Base-by-base conservation (phyloP, 805 yeast genomes). In the Saccharomycodes ludwigii region DNA sequence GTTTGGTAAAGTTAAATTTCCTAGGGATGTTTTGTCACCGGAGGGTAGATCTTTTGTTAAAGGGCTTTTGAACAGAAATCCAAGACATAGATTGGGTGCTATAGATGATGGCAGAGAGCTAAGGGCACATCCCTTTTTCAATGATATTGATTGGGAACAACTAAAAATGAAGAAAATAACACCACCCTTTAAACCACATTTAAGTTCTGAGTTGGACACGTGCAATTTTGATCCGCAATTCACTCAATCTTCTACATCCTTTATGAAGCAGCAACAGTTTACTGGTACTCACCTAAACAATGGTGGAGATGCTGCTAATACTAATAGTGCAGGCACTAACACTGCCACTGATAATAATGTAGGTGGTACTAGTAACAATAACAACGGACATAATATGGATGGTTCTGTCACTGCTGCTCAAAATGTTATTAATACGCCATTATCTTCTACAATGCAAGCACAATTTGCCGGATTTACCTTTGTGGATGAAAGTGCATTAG, bases 201-300 rank as follows among this genome's bases (percentile, higher is more conserved):
- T 91, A 41, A 62, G 78, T 7, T 76, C 83, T 24, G 98, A 91
- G 51, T 75, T 91, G 2, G 98, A 91, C 56, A 88, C 95, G 3
- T 82, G 95, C 4, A 91, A 91, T 58, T 91, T 91, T 57, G 98
- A 91, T 53, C 97, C 98, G 4, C 97, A 91, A 57, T 91, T 91
- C 58, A 91, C 98, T 14, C 78, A 76, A 46, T 83, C 94, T 26
- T 77, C 93, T 12, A 84, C 95, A 0, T 77, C 94, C 6, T 76
- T 76, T 24, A 71, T 85, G 53, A 77, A 66, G 46, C 74, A 73
- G 45, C 81, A 74, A 43, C 63, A 48, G 9, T 45, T 49, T 65
- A 65, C 76, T 4, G 51, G 58, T 47, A 47, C 59, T 43, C 47
- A 58, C 56, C 29, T 56, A 58, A 31, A 30, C 14, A 32, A 34